These are phyloP conservation scores for Obelidium mucronatum DNA, from an alignment of 192 early-diverging fungal genomes.

Conservation along the genomic window DNA sequence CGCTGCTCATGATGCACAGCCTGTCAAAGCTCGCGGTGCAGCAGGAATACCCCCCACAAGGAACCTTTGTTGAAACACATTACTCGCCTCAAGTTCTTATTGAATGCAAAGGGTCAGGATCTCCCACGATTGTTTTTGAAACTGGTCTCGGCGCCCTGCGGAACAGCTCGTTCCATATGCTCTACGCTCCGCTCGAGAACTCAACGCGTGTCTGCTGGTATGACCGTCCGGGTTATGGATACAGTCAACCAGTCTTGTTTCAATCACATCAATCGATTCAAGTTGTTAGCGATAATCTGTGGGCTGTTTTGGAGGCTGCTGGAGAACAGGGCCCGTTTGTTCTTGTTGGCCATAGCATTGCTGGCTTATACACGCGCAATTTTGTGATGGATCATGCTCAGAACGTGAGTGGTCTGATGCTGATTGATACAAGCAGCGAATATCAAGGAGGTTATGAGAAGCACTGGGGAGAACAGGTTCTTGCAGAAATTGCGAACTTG, in stretches of 20 bases:
- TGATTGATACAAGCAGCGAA: not conserved
- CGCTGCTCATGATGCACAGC: not conserved
- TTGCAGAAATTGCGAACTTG: not conserved
- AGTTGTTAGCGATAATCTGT: not conserved
- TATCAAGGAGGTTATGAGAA: not conserved
- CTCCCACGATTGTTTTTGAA: constrained; percentile 2
- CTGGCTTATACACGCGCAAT: not conserved
- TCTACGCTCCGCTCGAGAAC: not conserved
- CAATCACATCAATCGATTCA: not conserved
- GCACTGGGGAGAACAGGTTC: not conserved
- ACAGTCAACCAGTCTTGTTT: not conserved
- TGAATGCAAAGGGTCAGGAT: not conserved
- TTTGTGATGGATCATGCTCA: not conserved
- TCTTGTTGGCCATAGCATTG: not conserved
- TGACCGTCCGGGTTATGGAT: not conserved
- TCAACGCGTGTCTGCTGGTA: constrained; percentile 1
- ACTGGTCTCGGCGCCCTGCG: not conserved
- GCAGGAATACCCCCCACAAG: not conserved
- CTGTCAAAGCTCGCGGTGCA: not conserved
- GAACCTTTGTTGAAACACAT: not conserved
- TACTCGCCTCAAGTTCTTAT: not conserved
- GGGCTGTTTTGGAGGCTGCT: not conserved
- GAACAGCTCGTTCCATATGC: not conserved
- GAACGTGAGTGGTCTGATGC: not conserved
- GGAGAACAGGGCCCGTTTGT: not conserved